Percentiles rank a stretch among this genome's conserved stretches.
Evolutionary conservation across 352 stramenopile genomes (phyloP).

Genomic region (Phytophthora sp.): DNA sequence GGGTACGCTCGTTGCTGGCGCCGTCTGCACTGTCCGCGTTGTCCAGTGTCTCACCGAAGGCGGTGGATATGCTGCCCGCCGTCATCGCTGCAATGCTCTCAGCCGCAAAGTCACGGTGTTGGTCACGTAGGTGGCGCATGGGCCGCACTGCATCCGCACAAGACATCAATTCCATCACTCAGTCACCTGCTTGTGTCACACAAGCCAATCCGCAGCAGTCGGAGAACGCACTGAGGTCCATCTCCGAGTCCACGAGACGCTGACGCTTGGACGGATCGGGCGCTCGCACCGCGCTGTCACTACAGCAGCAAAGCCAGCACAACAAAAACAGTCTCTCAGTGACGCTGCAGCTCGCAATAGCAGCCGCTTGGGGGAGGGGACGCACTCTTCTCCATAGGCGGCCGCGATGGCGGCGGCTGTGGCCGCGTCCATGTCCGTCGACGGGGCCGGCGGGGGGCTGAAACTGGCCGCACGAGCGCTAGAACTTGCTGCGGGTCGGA

Average conservation of each 20-base stretch:
- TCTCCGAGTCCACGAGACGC: slow-evolving; percentile 68
- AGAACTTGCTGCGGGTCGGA: not conserved
- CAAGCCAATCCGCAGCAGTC: not conserved
- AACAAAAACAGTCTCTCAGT: not conserved
- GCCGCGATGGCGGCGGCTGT: slow-evolving; percentile 42
- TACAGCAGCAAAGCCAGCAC: slow-evolving; percentile 12
- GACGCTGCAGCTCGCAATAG: not conserved
- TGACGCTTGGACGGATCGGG: slow-evolving; percentile 85
- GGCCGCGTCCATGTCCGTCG: slow-evolving; percentile 32
- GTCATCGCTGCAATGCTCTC: slow-evolving; percentile 85
- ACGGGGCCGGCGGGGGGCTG: slow-evolving; percentile 3
- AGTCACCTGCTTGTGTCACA: not conserved
- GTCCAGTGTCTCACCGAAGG: slow-evolving; percentile 35
- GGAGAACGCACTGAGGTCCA: slow-evolving; percentile 47
- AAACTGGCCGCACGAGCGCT: slow-evolving; percentile 3
- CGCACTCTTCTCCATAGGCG: slow-evolving; percentile 48
- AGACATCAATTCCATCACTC: slow-evolving; percentile 1
- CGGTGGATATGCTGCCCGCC: slow-evolving; percentile 46
- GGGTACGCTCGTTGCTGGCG: slow-evolving; percentile 27
- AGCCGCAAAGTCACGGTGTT: slow-evolving; percentile 82
- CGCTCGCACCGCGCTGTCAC: slow-evolving; percentile 66
- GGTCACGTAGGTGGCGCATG: slow-evolving; percentile 66
- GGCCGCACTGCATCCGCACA: slow-evolving; percentile 37
- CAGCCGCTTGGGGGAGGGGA: slow-evolving; percentile 1
- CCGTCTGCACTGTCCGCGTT: slow-evolving; percentile 16